Conservation (phyloP, 192 early-diverging fungal species). For the Umbelopsis sp. region DNA sequence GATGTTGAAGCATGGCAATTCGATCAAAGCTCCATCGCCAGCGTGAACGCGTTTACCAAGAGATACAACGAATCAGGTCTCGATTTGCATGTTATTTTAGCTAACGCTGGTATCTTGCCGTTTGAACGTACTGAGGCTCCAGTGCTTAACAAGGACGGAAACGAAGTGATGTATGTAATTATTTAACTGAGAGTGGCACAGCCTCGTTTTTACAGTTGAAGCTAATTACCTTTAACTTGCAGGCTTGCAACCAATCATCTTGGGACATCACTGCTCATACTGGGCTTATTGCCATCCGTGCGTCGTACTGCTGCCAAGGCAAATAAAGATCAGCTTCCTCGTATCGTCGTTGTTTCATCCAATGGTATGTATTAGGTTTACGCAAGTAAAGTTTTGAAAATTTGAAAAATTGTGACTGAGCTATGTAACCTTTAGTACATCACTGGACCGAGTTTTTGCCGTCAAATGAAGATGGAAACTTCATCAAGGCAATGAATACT, state of each 20-base stretch:
- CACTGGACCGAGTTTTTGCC: constrained; percentile 21
- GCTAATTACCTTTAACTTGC: constrained; percentile 3
- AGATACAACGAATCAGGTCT: constrained; percentile 32
- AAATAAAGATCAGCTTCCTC: constrained; percentile 1
- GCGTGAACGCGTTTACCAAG: constrained; percentile 40
- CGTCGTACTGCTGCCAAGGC: constrained; percentile 21
- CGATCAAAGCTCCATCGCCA: constrained; percentile 27
- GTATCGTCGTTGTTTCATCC: constrained; percentile 31
- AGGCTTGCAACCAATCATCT: constrained; percentile 32
- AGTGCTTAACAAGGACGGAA: constrained; percentile 17
- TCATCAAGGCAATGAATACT: constrained; percentile 23
- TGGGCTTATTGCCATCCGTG: constrained; percentile 25
- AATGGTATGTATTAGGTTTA: not conserved
- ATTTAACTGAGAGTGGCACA: not conserved
- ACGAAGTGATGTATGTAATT: constrained; percentile 29
- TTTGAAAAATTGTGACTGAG: not conserved
- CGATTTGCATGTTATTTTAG: constrained; percentile 46
- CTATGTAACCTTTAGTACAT: not conserved
- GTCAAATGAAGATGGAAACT: constrained; percentile 5
- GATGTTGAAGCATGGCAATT: constrained; percentile 29
- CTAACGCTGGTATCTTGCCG: constrained; percentile 52
- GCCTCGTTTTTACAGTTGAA: too few species aligned
- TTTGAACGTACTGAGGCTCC: not conserved
- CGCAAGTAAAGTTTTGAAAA: too few species aligned
- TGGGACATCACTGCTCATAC: constrained; percentile 22